Base-by-base conservation (phyloP, 73 alveolate genomes). In the Paramecium octaurelia region DNA sequence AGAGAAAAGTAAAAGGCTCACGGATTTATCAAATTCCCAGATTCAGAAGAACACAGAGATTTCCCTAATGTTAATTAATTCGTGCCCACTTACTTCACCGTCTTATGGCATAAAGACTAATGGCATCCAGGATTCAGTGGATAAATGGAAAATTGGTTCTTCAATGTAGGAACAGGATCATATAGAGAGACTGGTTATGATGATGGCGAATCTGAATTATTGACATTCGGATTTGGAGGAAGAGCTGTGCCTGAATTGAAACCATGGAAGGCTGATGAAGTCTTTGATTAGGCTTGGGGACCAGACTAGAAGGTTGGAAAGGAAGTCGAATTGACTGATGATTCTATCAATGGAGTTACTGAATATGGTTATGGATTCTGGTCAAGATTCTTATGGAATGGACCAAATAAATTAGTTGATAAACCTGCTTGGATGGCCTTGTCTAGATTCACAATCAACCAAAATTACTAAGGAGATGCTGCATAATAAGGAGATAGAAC, bases 341-440 rank as follows among this genome's bases (percentile, higher is more conserved):
- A 80, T 43, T 48, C 76, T 27, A 46, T 80, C 27, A 80, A 80
- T 27, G 91, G 91, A 43, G 24, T 80, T 20, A 80, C 70, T 44
- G 91, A 80, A 44, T 80, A 80, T 80, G 91, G 91, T 44, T 80
- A 80, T 23, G 91, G 91, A 80, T 27, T 80, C 48, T 80, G 91
- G 91, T 31, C 76, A 44, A 80, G 91, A 44, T 80, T 80, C 50
- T n/a, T 46, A 24, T 80, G 91, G 91, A 80, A 80, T 42, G 91
- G 91, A 40, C 91, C 91, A 80, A 24, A 9, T 31, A 80, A 46
- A 46, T 14, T 80, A 10, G 29, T 44, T 80, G 43, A 42, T 44
- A 80, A 80, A 80, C 91, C 91, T 24, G 75, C 46, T 5, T 80
- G 91, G 91, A 80, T 44, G 70, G 91, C 57, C 21, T 21, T 80